phyloP scores from a whole-genome alignment of 2,329 filamentous ascomycete species.

The Paracamarosporium sp. region DNA sequence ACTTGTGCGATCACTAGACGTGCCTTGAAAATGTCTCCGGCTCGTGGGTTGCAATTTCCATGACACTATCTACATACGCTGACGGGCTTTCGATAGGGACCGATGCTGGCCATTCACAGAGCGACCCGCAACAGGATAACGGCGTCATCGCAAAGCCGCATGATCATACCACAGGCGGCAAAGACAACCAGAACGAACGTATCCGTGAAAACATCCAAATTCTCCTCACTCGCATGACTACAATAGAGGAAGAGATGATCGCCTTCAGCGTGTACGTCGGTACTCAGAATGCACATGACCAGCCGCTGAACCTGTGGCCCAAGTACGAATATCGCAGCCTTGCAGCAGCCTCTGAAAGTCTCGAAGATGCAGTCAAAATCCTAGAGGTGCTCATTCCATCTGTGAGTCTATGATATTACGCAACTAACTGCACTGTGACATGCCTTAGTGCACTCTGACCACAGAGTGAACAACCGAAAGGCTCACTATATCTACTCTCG shows the following conservation, averaged over 20 bases:
- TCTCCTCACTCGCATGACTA: conserved; percentile 14
- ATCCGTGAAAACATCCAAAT: neutral
- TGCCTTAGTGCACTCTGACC: neutral
- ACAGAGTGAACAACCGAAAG: neutral
- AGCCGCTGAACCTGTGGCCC: conserved; percentile 22
- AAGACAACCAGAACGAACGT: neutral
- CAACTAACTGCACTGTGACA: neutral
- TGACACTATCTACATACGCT: neutral
- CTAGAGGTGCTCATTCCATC: neutral
- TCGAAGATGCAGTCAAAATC: conserved; percentile 2
- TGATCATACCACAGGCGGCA: neutral
- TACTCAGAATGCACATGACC: conserved; percentile 10
- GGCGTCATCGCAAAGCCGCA: neutral
- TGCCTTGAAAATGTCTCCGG: neutral
- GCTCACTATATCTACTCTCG: no score
- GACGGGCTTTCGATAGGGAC: neutral
- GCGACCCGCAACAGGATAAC: neutral
- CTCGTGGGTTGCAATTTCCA: neutral
- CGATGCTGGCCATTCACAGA: neutral
- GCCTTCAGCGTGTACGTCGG: conserved; percentile 15
- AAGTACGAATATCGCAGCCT: conserved; percentile 15
- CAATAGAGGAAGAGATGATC: conserved; percentile 17
- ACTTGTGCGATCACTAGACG: neutral
- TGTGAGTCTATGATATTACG: neutral
- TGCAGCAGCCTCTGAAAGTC: neutral